Evolutionary conservation across 768 basidiomycete genomes (phyloP).

Genomic region (Mycena rebaudengoi): DNA sequence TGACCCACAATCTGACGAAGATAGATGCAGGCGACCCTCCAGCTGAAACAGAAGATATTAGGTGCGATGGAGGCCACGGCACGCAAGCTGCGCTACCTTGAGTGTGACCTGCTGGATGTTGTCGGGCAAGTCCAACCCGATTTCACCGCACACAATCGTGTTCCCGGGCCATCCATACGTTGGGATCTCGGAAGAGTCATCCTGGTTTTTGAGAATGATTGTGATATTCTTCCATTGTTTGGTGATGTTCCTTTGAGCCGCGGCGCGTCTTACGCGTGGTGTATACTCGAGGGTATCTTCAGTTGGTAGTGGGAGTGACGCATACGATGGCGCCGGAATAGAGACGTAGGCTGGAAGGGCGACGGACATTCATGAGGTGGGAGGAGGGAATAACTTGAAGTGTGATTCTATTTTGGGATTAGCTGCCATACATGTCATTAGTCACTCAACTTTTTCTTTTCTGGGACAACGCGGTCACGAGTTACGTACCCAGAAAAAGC

Average conservation of each 20-base stretch:
- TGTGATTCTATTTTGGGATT: too few species aligned
- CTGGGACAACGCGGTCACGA: slow-evolving; percentile 1
- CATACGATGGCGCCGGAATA: slow-evolving; percentile 40
- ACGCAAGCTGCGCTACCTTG: slow-evolving; percentile 41
- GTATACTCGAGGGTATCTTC: slow-evolving; percentile 49
- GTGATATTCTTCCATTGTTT: slow-evolving; percentile 45
- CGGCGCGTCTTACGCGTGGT: slow-evolving; percentile 38
- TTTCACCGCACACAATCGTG: slow-evolving; percentile 44
- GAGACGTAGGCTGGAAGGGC: slow-evolving; percentile 20
- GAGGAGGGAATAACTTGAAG: too few species aligned
- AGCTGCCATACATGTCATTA: too few species aligned
- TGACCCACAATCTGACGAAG: slow-evolving; percentile 46
- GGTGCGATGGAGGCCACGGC: background rate
- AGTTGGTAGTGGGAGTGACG: slow-evolving; percentile 36
- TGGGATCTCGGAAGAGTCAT: slow-evolving; percentile 34
- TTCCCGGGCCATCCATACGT: slow-evolving; percentile 48
- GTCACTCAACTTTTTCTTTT: background rate
- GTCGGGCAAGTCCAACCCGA: slow-evolving; percentile 41
- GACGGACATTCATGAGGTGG: slow-evolving; percentile 26
- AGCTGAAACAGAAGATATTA: slow-evolving; percentile 32
- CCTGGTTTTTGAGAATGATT: slow-evolving; percentile 48
- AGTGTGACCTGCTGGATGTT: slow-evolving; percentile 43
- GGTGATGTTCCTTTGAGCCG: slow-evolving; percentile 34
- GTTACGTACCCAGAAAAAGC: too few species aligned
- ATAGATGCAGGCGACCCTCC: slow-evolving; percentile 44